A percentile compares a stretch with the other conserved stretches of the same genome.
These are phyloP conservation scores for Xylaria palmicola DNA, from an alignment of 495 filamentous ascomycete genomes.

Conservation along the genomic window DNA sequence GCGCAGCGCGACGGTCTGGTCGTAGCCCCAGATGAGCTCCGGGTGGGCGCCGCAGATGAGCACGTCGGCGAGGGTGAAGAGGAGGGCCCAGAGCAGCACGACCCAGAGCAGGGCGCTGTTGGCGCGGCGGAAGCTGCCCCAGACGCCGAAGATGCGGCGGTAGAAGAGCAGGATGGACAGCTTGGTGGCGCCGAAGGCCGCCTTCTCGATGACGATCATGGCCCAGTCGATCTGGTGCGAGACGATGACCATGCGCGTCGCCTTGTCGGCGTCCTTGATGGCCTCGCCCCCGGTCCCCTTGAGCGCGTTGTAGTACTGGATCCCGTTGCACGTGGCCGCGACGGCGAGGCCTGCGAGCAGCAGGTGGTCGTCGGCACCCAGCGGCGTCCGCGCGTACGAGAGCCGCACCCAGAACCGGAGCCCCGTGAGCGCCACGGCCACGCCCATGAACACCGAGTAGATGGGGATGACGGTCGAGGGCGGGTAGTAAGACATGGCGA, in stretches of 20 bases:
- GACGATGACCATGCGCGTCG: conserved; percentile 6
- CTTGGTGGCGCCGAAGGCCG: conserved; percentile 9
- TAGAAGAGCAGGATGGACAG: conserved; percentile 11
- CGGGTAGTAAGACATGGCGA: conserved; percentile 9
- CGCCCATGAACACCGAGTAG: conserved; percentile 10
- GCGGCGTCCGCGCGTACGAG: conserved; percentile 1
- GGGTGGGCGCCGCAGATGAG: conserved; percentile 3
- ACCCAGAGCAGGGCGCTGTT: conserved; percentile 6
- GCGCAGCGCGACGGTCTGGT: conserved; percentile 4
- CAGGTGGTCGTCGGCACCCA: conserved; percentile 5
- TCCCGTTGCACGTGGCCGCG: conserved; percentile 3
- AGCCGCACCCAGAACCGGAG: conserved; percentile 7
- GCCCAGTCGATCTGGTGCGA: conserved; percentile 10
- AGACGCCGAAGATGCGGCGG: conserved; percentile 9
- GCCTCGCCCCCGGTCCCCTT: conserved; percentile 12
- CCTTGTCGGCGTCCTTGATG: neutral
- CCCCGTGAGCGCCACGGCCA: neutral
- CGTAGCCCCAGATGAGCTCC: conserved; percentile 9
- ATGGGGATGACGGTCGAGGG: conserved; percentile 8
- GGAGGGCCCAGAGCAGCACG: neutral
- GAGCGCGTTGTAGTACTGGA: conserved; percentile 12
- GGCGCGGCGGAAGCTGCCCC: neutral
- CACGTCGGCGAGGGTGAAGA: conserved; percentile 4
- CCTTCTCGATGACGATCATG: conserved; percentile 11
- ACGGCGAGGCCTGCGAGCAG: conserved; percentile 2